Evolutionary conservation across 306 rosid genomes (phyloP).

Genomic region (Fragaria iinumae): DNA sequence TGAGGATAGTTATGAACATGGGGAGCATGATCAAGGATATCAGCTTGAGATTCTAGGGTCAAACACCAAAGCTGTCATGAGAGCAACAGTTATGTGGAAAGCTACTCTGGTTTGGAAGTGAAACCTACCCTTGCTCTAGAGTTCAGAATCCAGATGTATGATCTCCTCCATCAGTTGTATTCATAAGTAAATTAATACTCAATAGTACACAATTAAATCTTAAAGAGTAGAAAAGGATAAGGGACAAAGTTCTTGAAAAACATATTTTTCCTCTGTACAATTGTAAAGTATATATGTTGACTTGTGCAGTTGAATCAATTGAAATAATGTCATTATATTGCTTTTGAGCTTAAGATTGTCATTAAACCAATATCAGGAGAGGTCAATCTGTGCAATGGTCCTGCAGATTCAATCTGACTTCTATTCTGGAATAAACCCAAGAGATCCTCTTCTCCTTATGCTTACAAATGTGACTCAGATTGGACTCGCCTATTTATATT

Average conservation of each 20-base stretch:
- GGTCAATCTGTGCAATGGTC: background rate
- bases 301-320: background rate
- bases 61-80: constrained; percentile 7
- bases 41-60: constrained; percentile 26
- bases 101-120: constrained; percentile 12
- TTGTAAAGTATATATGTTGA: background rate
- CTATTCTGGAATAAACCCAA: background rate
- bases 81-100: background rate
- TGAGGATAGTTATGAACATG: constrained; percentile 16
- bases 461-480: background rate
- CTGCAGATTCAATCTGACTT: background rate
- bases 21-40: constrained; percentile 22
- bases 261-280: background rate
- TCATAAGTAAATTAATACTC: background rate
- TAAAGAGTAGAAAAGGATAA: background rate
- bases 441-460: background rate
- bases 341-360: background rate
- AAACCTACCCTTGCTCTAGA: background rate
- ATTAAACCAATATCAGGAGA: background rate
- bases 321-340: background rate
- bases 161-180: background rate
- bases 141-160: background rate
- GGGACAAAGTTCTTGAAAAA: constrained; percentile 4
- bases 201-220: too few species aligned
- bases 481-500: background rate